These are phyloP conservation scores for Cryptococcus wingfieldii DNA, from an alignment of 1,284 basidiomycete genomes.

Conservation along the genomic window DNA sequence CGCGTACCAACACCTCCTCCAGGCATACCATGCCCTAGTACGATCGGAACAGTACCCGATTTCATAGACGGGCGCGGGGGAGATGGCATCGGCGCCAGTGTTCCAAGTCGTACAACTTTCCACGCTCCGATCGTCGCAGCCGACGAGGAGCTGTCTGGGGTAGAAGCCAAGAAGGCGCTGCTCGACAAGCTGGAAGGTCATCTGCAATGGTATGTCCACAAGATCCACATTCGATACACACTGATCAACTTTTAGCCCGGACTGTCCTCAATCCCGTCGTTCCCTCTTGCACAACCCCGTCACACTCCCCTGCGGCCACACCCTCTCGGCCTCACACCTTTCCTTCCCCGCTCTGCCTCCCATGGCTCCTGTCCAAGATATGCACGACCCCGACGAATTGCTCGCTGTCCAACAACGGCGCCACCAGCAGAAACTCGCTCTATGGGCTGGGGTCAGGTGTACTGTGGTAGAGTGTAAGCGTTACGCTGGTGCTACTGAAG, in stretches of 20 bases:
- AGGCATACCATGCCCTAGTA: background rate
- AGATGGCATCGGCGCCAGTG: constrained; percentile 25
- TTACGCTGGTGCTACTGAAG: constrained; percentile 6
- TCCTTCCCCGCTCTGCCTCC: constrained; percentile 28
- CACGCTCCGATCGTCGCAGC: background rate
- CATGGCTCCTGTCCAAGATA: constrained; percentile 20
- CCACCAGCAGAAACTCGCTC: constrained; percentile 28
- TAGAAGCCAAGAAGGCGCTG: background rate
- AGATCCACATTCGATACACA: too few relatives aligned
- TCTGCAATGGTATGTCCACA: too few relatives aligned
- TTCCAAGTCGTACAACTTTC: constrained; percentile 16
- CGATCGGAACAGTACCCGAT: constrained; percentile 18
- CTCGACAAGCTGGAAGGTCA: too few relatives aligned
- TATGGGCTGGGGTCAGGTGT: constrained; percentile 38
- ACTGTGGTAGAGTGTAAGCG: constrained; percentile 39
- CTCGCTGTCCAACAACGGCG: constrained; percentile 27
- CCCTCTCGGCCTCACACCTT: constrained; percentile 53
- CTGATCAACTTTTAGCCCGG: too few relatives aligned
- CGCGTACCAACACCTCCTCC: background rate
- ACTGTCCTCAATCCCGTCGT: background rate
- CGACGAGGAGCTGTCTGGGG: background rate
- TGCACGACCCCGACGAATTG: constrained; percentile 21
- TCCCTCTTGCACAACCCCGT: constrained; percentile 50
- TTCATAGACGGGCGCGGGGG: constrained; percentile 23
- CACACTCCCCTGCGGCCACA: constrained; percentile 59